A percentile compares a stretch with the other conserved stretches of the same genome.
phyloP scores from a whole-genome alignment of 2,329 filamentous ascomycete genomes.

The Diaporthe caulivora region DNA sequence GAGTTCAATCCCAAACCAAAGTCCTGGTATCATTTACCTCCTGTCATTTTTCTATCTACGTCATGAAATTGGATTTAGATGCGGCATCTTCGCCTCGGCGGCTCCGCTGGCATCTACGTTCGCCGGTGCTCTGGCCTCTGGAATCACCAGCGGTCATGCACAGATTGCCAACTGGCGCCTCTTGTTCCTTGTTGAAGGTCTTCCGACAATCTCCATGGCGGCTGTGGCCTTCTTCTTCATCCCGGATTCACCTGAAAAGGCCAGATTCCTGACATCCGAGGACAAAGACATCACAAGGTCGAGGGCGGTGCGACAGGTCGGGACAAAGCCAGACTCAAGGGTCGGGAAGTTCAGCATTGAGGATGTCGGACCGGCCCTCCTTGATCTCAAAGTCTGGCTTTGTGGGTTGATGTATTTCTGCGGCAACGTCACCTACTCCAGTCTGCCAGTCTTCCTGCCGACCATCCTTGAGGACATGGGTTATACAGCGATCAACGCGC shows the following conservation, averaged over 20 bases:
- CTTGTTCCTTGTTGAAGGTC: constrained; percentile 18
- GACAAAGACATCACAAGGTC: constrained; percentile 6
- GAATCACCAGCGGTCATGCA: constrained; percentile 33
- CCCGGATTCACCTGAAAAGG: constrained; percentile 19
- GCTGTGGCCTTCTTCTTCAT: constrained; percentile 24
- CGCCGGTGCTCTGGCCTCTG: constrained; percentile 10
- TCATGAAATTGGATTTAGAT: constrained; percentile 21
- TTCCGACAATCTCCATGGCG: constrained; percentile 7
- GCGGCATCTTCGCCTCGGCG: constrained; percentile 33
- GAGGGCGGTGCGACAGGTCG: constrained; percentile 17
- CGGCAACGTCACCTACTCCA: constrained; percentile 26
- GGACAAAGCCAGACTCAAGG: constrained; percentile 8
- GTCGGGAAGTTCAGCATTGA: constrained; percentile 3
- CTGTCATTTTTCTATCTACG: constrained; percentile 23
- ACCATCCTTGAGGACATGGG: constrained; percentile 29
- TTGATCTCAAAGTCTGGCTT: constrained; percentile 15
- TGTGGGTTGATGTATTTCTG: constrained; percentile 26
- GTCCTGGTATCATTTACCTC: constrained; percentile 23
- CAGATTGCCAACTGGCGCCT: constrained; percentile 31
- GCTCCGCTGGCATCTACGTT: constrained; percentile 37
- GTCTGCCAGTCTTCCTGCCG: constrained; percentile 23
- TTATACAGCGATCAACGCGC: constrained; percentile 22
- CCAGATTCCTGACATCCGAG: constrained; percentile 4
- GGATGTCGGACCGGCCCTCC: not conserved
- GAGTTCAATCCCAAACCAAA: not conserved